These are phyloP conservation scores for Thermothielavioides terrestris DNA, from an alignment of 495 filamentous ascomycete species.

Conservation along the genomic window DNA sequence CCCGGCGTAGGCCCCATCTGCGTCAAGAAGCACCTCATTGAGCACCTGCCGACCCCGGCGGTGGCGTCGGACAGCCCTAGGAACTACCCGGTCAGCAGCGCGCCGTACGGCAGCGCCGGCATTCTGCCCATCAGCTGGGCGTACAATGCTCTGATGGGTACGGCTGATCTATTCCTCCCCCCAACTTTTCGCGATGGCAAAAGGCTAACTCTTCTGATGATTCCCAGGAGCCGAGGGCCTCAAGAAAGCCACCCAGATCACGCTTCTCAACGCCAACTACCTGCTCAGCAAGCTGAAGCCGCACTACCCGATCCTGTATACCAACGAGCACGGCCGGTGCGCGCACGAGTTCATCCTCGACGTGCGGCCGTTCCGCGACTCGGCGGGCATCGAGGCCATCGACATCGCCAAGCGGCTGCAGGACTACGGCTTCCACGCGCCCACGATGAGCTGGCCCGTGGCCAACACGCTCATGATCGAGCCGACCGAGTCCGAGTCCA, in stretches of 20 bases:
- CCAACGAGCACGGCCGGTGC: slow-evolving; percentile 77
- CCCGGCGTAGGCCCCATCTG: slow-evolving; percentile 95
- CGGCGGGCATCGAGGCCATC: slow-evolving; percentile 82
- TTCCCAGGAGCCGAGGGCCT: slow-evolving; percentile 60
- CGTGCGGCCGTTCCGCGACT: slow-evolving; percentile 75
- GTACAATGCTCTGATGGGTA: slow-evolving; percentile 94
- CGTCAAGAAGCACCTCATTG: slow-evolving; percentile 71
- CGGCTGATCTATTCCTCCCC: slow-evolving; percentile 19
- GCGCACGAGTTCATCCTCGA: slow-evolving; percentile 99
- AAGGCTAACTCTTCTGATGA: slow-evolving; percentile 14
- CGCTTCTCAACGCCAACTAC: slow-evolving; percentile 95
- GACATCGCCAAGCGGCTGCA: slow-evolving; percentile 97
- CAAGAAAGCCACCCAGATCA: slow-evolving; percentile 91
- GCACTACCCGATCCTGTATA: slow-evolving; percentile 88
- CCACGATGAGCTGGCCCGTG: slow-evolving; percentile 98
- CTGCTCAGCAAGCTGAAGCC: slow-evolving; percentile 84
- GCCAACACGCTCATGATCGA: slow-evolving; percentile 98
- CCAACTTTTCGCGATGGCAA: neutral
- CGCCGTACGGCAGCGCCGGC: slow-evolving; percentile 84
- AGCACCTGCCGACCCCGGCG: slow-evolving; percentile 72
- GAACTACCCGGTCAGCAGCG: slow-evolving; percentile 67
- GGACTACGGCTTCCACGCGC: slow-evolving; percentile 97
- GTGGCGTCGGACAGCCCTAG: slow-evolving; percentile 30
- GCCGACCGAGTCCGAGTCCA: slow-evolving; percentile 90
- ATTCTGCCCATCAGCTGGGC: slow-evolving; percentile 97